A percentile compares a stretch with the other conserved stretches of the same genome.
These are phyloP conservation scores for Spergularia bocconei DNA, from an alignment of 148 eudicot species.

Conservation along the genomic window DNA sequence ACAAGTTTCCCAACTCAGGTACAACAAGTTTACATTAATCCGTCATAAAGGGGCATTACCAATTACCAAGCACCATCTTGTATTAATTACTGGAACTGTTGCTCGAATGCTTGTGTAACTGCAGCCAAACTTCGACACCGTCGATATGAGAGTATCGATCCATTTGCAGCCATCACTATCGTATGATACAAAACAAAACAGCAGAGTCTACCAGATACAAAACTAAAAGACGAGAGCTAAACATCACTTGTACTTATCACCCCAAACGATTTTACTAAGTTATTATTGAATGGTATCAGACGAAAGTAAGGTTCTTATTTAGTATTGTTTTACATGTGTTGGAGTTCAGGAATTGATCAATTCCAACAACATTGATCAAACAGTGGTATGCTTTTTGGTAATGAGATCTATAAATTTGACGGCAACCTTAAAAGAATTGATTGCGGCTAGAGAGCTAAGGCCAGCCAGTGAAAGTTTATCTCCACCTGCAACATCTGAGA, in stretches of 20 bases:
- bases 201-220: background rate
- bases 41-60: too few relatives aligned
- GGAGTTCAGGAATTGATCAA: background rate
- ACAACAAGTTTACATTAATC: too few relatives aligned
- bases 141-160: background rate
- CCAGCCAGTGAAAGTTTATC: conserved; percentile 21
- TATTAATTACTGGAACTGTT: too few relatives aligned
- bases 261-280: too few relatives aligned
- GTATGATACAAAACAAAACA: background rate
- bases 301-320: background rate
- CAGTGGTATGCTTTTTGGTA: conserved; percentile 15
- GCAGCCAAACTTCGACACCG: background rate
- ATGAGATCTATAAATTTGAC: conserved; percentile 39
- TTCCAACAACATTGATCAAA: background rate
- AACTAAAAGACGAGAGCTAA: too few relatives aligned
- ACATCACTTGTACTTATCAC: too few relatives aligned
- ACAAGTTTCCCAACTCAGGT: too few relatives aligned
- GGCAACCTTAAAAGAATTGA: conserved; percentile 50
- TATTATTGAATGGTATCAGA: too few relatives aligned
- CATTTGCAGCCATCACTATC: too few relatives aligned
- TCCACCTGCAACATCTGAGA: conserved; percentile 55
- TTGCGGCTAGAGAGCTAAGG: conserved; percentile 41
- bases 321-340: background rate
- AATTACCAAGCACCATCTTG: too few relatives aligned
- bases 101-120: too few relatives aligned